Percentiles rank a stretch among this genome's conserved stretches.
Conservation (phyloP, 129 eudicot species). For the Chrysanthemum makinoi region DNA sequence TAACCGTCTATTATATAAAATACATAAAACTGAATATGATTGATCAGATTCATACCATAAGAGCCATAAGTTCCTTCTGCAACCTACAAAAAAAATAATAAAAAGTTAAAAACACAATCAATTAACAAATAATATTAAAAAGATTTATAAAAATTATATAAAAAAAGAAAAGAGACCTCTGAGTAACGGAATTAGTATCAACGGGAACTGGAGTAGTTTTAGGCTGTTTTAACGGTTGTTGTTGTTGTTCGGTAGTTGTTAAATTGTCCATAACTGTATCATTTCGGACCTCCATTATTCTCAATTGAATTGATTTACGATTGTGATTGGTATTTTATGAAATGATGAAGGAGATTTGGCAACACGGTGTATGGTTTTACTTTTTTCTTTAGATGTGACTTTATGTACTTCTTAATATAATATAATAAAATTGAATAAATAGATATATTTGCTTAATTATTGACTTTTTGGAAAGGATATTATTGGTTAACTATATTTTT, state of each 20-base stretch:
- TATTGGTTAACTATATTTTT: too few species aligned
- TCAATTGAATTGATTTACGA: slow-evolving; percentile 1
- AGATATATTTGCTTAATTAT: too few species aligned
- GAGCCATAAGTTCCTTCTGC: slow-evolving; percentile 85
- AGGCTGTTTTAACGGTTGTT: slow-evolving; percentile 41
- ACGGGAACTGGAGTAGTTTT: slow-evolving; percentile 37
- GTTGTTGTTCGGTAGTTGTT: slow-evolving; percentile 42
- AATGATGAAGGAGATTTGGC: slow-evolving; percentile 4
- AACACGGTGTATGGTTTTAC: neutral
- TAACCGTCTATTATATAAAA: neutral
- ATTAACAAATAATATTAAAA: neutral
- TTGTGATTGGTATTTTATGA: slow-evolving; percentile 17
- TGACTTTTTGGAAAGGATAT: too few species aligned
- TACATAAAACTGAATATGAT: neutral
- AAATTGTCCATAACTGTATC: slow-evolving; percentile 38
- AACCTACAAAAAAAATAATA: slow-evolving; percentile 39
- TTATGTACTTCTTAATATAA: too few species aligned
- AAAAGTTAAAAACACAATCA: slow-evolving; percentile 6
- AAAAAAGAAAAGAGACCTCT: slow-evolving; percentile 37
- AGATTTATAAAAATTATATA: neutral
- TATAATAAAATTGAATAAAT: too few species aligned
- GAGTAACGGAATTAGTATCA: slow-evolving; percentile 67
- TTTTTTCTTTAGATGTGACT: neutral
- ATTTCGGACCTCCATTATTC: slow-evolving; percentile 43
- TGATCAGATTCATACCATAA: slow-evolving; percentile 50